A percentile compares a stretch with the other conserved stretches of the same genome.
These are phyloP conservation scores for Hawksworthiomyces lignivorus DNA, from an alignment of 2,329 filamentous ascomycete genomes.

Conservation along the genomic window DNA sequence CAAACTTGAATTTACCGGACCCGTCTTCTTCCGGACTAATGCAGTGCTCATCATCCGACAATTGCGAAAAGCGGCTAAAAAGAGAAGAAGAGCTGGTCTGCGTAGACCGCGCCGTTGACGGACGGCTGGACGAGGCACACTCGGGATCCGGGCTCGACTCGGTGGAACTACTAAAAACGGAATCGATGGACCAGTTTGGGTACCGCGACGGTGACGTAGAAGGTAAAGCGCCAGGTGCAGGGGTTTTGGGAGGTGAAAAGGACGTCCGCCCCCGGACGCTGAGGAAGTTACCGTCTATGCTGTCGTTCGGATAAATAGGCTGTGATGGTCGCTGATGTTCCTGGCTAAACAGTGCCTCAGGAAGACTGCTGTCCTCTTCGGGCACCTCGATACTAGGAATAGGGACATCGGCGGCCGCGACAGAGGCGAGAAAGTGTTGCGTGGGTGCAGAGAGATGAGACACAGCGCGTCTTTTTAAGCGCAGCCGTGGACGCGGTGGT, in stretches of 20 bases:
- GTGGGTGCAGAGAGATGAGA: constrained; percentile 48
- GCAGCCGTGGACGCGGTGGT: constrained; percentile 45
- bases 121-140: constrained; percentile 41
- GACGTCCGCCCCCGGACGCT: constrained; percentile 29
- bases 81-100: constrained; percentile 47
- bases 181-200: constrained; percentile 53
- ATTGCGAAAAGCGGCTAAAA: constrained; percentile 48
- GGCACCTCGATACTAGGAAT: constrained; percentile 58
- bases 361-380: constrained; percentile 24
- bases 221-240: constrained; percentile 39
- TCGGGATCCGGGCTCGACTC: constrained; percentile 53
- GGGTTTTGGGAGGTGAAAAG: constrained; percentile 53
- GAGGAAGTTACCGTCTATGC: constrained; percentile 18
- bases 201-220: constrained; percentile 39
- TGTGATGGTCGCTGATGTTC: background rate
- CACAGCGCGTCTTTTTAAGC: constrained; percentile 47
- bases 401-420: constrained; percentile 56
- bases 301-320: constrained; percentile 13
- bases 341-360: background rate
- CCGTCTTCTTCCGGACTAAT: constrained; percentile 41
- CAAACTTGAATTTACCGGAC: constrained; percentile 21
- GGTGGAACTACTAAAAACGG: constrained; percentile 44
- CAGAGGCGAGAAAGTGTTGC: constrained; percentile 59
- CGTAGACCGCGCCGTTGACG: constrained; percentile 52
- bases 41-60: constrained; percentile 49